Base-by-base conservation (phyloP, 78 protist genomes). In the Bodo saltans region DNA sequence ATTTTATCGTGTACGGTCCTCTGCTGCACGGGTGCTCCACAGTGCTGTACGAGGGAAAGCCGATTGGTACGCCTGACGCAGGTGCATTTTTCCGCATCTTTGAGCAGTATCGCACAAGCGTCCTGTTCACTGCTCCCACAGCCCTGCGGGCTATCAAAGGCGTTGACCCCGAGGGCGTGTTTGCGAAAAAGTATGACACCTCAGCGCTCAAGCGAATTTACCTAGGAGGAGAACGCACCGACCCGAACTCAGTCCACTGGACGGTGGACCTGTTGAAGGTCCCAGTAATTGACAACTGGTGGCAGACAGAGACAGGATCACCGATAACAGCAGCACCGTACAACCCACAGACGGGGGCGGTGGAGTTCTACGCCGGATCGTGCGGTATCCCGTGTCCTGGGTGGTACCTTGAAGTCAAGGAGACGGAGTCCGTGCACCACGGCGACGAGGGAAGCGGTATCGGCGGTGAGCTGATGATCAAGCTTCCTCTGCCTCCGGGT, bases 331-430 rank as follows among this genome's bases (percentile, higher is more conserved):
- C 87, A 4, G 29, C 33, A n/a, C n/a, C n/a, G n/a, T n/a, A n/a
- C n/a, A n/a, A n/a, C n/a, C n/a, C n/a, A n/a, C n/a, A n/a, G n/a
- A n/a, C n/a, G n/a, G n/a, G n/a, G n/a, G n/a, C n/a, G n/a, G n/a
- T n/a, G n/a, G 11, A 68, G n/a, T 17, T 42, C 30, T 67, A 79
- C 38, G 2, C 33, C 32, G 89, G 88, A 0, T 30, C 79, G 1
- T 47, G 86, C 0, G 90, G 90, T 8, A 87, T 78, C 47, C 88
- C 92, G 17, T 84, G 84, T 11, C 92, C 90, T 2, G 95, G 95
- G 0, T 85, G 73, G 25, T 27, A 92, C 3, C 37, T 89, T 4
- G 68, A 42, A 0, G 72, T 92, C 0, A 30, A 70, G 34, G 81
- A 75, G n/a, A 23, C 28, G 69, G 30, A 70, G 4, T 11, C 73